Evolutionary conservation across 2,329 filamentous ascomycete species (phyloP), one percentile per base, ranked within the genome.

Genomic region (Colletotrichum orbiculare): DNA sequence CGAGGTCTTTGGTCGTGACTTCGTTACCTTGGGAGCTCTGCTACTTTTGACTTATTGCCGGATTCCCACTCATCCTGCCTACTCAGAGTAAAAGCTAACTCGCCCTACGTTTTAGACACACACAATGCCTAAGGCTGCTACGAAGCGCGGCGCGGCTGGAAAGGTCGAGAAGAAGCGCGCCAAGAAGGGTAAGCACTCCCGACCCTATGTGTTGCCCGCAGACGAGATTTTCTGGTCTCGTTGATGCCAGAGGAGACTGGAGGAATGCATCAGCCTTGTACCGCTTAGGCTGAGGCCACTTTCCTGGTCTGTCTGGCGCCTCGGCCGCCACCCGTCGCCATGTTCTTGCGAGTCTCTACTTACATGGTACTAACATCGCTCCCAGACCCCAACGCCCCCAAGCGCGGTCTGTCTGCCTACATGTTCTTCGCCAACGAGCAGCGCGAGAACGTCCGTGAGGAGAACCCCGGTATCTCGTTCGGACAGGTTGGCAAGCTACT

Each of bases 371-470:
- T 68, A 43, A 70, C 57, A 17, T 8, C 4, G 2, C 7, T 17
- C 13, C 8, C 74, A 97, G 94, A 97, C 82, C 94, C 94, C 82
- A 97, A 97, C 83, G 95, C 94, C 67, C 96, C 96, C 80, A 99
- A 98, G 94, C 94, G 96, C 82, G 96, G 95, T 85, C 93, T 99
- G 54, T 98, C 96, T 58, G 96, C 96, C 70, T 99, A 99, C 89
- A 99, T 99, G 96, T 98, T 98, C 91, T 99, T 98, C 80, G 96
- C 96, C 89, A 98, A 98, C 78, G 96, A 98, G 83, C 93, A 97
- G 84, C 94, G 96, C 74, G 95, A 98, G 78, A 97, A 96, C 81
- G 96, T 99, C 73, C 93, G 96, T 74, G 94, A 97, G 79, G 95
- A 98, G 82, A 98, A 98, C 87, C 95, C 95, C 43, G 95, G 94